Evolutionary conservation across 371 early-diverging fungal genomes (phyloP), one percentile per base, ranked within the genome.

Genomic region (Vairimorpha necatrix): DNA sequence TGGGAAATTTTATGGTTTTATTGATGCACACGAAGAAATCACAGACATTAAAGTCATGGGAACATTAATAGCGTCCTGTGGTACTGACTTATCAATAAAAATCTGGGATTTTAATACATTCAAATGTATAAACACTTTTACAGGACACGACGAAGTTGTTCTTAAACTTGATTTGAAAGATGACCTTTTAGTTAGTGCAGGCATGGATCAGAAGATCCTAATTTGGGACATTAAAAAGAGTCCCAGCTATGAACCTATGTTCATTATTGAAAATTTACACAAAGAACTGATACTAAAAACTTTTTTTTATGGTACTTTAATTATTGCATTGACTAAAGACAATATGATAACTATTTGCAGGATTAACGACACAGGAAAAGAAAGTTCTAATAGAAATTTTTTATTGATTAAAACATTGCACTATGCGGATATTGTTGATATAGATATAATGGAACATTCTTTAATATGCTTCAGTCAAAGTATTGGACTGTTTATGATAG

Each of bases 81-180:
- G 63, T 63, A 28, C 33, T 14, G 63, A 63, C 22, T 36, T n/a
- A 11, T n/a, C 63, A 36, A 36, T 63, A 38, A 33, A 63, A 36
- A 3, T 63, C 1, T 63, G 63, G 63, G 33, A 33, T 33, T 63
- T 36, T 63, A 36, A 36, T 2, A 36, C 18, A 11, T 20, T 32
- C n/a, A 26, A 18, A 26, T 14, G 38, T 14, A 38, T 63, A 4
- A 36, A n/a, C 14, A 20, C 20, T 20, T 33, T 33, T 26, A 60
- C 3, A 14, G 63, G 38, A 33, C 38, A 63, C 26, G 4, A 7
- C 18, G 38, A 38, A 13, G 7, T 13, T 4, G 6, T 36, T 36
- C 9, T 38, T 9, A n/a, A 11, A 16, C 22, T 63, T 16, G 63
- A 63, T 38, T 7, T 63, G 1, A 33, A 36, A 18, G 28, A 14